phyloP scores from a whole-genome alignment of 179 eudicot genomes.

The Heliamphora pulchella region DNA sequence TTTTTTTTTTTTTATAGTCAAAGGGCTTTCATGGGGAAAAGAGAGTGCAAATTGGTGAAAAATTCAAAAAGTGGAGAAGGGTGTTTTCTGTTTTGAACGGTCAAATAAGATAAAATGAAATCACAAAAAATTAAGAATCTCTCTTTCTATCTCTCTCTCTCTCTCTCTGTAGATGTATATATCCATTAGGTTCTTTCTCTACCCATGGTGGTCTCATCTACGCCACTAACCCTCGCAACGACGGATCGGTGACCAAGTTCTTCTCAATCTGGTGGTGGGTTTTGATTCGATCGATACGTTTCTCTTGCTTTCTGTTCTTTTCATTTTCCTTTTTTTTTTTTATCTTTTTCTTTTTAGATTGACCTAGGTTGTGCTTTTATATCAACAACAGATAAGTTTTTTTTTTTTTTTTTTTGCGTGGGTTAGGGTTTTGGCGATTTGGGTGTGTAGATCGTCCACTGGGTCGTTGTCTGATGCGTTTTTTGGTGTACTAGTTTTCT shows the following conservation, averaged over 20 bases:
- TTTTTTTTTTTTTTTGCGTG: background rate
- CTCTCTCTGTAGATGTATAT: background rate
- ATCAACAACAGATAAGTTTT: no score
- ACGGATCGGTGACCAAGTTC: conserved; percentile 1
- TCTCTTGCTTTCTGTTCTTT: background rate
- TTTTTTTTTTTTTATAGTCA: background rate
- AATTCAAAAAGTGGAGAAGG: background rate
- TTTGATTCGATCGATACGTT: conserved; percentile 16
- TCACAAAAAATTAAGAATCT: background rate
- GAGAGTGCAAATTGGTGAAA: conserved; percentile 5
- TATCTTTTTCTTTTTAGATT: no score
- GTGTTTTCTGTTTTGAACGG: conserved; percentile 1
- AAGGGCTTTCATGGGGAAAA: conserved; percentile 2
- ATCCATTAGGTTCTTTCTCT: conserved; percentile 9
- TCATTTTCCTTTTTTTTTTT: background rate
- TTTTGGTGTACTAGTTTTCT: conserved; percentile 2
- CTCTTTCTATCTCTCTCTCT: background rate
- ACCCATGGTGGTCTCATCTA: conserved; percentile 11
- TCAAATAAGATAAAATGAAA: background rate
- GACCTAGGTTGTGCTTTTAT: no score
- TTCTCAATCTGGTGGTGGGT: conserved; percentile 7
- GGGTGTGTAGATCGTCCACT: conserved; percentile 11
- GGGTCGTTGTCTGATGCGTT: background rate
- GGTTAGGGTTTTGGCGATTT: background rate
- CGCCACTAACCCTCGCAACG: background rate